phyloP scores from a whole-genome alignment of 208 protist species.

The Zelonia costaricensis region DNA sequence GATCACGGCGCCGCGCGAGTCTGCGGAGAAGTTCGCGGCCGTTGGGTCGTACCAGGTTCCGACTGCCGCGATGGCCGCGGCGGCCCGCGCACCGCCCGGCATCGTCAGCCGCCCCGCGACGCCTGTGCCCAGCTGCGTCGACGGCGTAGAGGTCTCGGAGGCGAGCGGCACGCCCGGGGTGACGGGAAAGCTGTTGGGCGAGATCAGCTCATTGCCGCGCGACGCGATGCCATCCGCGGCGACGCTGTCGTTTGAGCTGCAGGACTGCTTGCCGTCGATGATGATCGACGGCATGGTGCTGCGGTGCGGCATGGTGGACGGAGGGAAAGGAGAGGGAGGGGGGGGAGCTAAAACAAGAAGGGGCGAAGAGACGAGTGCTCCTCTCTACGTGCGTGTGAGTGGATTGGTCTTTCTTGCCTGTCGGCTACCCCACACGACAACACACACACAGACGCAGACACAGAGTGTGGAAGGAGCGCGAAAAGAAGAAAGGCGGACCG shows the following conservation, averaged over 20 bases:
- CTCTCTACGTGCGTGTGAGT: too few relatives aligned
- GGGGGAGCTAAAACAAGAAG: neutral
- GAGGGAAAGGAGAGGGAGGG: neutral
- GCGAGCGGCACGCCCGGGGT: neutral
- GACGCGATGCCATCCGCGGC: constrained; percentile 2
- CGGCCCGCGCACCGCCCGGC: neutral
- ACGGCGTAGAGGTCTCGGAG: constrained; percentile 7
- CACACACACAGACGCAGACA: too few relatives aligned
- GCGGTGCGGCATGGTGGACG: constrained; percentile 5
- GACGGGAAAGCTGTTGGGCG: neutral
- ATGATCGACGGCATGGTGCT: constrained; percentile 1
- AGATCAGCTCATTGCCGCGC: constrained; percentile 4
- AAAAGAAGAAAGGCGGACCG: too few relatives aligned
- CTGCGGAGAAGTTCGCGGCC: constrained; percentile 1
- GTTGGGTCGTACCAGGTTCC: constrained; percentile 24
- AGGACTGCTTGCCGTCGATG: constrained; percentile 12
- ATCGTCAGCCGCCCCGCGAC: constrained; percentile 2
- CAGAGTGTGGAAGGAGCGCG: too few relatives aligned
- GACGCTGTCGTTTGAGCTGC: constrained; percentile 8
- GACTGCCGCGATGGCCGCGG: neutral
- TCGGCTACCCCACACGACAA: too few relatives aligned
- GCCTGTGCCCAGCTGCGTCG: constrained; percentile 1
- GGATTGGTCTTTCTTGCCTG: too few relatives aligned
- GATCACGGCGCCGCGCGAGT: constrained; percentile 8
- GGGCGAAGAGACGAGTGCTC: neutral